Base-by-base conservation (phyloP, 495 filamentous ascomycete genomes). In the Astrothelium subdiscretum region DNA sequence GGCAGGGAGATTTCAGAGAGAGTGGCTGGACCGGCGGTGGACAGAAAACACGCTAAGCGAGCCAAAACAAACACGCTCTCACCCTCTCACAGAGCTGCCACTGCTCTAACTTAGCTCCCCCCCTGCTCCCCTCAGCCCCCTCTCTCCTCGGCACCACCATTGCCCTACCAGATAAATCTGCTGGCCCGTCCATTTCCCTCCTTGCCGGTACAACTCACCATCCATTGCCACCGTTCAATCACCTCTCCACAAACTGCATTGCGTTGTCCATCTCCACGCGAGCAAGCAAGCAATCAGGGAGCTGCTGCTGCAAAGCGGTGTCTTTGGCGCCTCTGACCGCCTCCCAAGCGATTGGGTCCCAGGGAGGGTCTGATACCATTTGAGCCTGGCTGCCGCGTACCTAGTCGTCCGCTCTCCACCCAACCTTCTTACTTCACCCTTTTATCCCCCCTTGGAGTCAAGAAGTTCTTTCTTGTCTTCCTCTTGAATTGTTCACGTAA, bases 391-490 rank as follows among this genome's bases (percentile, higher is more conserved):
- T 27, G 43, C 43, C 43, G 43, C 43, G 43, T 48, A 48, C 12
- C 20, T 20, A 12, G n/a, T 54, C 4, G 5, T 54, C 48, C 24
- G 48, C 48, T 54, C 20, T 20, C 48, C 48, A 54, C 22, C 48
- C 22, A 54, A 61, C 59, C 52, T 61, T 59, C 59, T 20, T 59
- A 31, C 62, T 52, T 57, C 57, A 65, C 62, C 63, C 65, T 20
- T 62, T 63, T 60, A 62, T 58, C 58, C 58, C 43, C 64, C 60
- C 58, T 68, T 73, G 83, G 83, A 82, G 87, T 83, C 85, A 81
- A 85, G 82, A 85, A 82, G 80, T 80, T 83, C 89, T 89, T 92
- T 92, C 89, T 92, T 91, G 86, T 91, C 85, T 89, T 85, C 86
- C 86, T 91, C 90, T 92, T 89, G 90, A 84, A 78, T 80, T 83